Evolutionary conservation across 768 basidiomycete species (phyloP), one percentile per base, ranked within the genome.

Genomic region (Rhodotorula kratochvilovae): DNA sequence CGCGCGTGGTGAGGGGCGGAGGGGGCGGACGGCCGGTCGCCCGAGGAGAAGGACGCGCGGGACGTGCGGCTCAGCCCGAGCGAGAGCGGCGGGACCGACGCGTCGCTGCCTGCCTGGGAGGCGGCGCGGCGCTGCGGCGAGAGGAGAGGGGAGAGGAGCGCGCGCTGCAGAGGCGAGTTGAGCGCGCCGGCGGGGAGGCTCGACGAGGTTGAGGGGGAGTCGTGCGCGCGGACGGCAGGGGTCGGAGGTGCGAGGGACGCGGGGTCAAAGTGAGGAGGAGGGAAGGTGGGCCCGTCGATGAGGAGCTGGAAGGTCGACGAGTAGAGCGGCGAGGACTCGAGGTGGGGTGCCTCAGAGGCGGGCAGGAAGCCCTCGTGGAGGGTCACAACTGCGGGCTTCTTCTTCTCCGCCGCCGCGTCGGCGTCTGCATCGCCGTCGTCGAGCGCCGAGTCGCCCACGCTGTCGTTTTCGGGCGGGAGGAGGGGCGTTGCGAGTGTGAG

Each of bases 121-220:
- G 46, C 58, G 35, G 68, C 63, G 12, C 64, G n/a, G 3, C 66
- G 36, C 13, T 71, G 70, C 4, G 70, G 68, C n/a, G 64, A 57
- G 31, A 70, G 43, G 6, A 68, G 36, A 35, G 72, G 72, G 7
- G 61, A 60, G 11, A 74, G 62, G 53, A 74, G 68, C 1, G 68
- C 72, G 29, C 72, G 56, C 45, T 70, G 72, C 5, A 74, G 53
- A 8, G 72, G 72, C 7, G 68, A 70, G 48, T 70, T 70, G 51
- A 70, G 59, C 25, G 57, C 17, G n/a, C 54, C 56, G 21, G 57
- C 50, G 10, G 10, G 27, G 42, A 25, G 16, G n/a, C 25, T 8
- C 5, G 36, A 11, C 6, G 66, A 12, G 29, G 36, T 33, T 2
- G 50, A 15, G 45, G 56, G 39, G 57, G 35, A 7, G n/a, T 59